Evolutionary conservation across 495 filamentous ascomycete species (phyloP).

Genomic region (Aspergillus wentii): DNA sequence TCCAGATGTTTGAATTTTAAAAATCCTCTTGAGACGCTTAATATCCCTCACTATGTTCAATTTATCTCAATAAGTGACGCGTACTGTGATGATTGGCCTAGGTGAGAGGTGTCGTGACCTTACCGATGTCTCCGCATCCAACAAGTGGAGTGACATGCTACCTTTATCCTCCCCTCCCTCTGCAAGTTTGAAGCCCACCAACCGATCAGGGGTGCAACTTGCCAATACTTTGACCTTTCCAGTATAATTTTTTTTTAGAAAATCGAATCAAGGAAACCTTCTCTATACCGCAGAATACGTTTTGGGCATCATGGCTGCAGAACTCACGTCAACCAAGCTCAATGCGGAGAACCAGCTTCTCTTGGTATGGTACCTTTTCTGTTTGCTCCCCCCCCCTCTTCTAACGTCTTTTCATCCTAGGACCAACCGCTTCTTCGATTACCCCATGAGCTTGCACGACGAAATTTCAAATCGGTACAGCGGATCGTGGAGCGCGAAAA

Average conservation of each 20-base stretch:
- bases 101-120: conserved; percentile 10
- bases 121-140: conserved; percentile 6
- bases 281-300: no score
- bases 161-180: no score
- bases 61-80: not conserved
- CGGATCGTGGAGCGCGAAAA: conserved; percentile 75
- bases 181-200: no score
- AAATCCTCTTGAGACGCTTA: no score
- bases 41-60: no score
- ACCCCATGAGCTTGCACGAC: conserved; percentile 83
- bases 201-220: no score
- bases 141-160: not conserved
- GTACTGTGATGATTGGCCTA: not conserved
- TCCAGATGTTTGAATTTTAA: no score
- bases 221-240: no score
- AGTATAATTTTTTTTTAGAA: no score
- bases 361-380: conserved; percentile 56
- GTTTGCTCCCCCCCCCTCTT: conserved; percentile 5
- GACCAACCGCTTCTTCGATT: conserved; percentile 94
- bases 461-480: conserved; percentile 88
- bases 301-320: conserved; percentile 45
- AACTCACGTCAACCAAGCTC: conserved; percentile 60
- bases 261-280: no score
- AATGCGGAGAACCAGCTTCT: conserved; percentile 70
- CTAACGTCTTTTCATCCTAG: conserved; percentile 37